Conservation (phyloP, 768 basidiomycete genomes). For the Psilocybe tampanensis region DNA sequence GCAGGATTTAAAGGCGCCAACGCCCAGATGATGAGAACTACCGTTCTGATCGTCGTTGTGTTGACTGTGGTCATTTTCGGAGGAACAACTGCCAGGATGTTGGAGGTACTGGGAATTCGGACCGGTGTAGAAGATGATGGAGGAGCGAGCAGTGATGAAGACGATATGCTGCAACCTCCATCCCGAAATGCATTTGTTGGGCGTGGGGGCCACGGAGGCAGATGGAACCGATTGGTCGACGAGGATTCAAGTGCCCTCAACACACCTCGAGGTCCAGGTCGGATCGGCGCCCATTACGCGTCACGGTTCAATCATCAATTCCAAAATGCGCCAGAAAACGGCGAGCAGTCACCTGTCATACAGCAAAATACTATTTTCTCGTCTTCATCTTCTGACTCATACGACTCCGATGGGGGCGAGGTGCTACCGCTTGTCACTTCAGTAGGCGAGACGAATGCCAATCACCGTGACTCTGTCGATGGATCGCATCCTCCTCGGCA, state of each 20-base stretch:
- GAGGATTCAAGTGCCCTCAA: slow-evolving; percentile 42
- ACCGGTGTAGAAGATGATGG: slow-evolving; percentile 95
- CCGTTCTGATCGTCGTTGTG: slow-evolving; percentile 94
- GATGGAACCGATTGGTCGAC: slow-evolving; percentile 47
- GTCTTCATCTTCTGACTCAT: slow-evolving; percentile 72
- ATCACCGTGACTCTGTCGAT: not conserved
- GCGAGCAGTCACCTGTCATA: slow-evolving; percentile 20
- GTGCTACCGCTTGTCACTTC: slow-evolving; percentile 76
- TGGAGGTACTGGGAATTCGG: slow-evolving; percentile 94
- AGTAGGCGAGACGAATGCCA: slow-evolving; percentile 16
- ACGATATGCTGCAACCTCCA: slow-evolving; percentile 39
- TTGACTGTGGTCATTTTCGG: slow-evolving; percentile 94
- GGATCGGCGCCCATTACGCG: slow-evolving; percentile 61
- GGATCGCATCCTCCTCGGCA: slow-evolving; percentile 25
- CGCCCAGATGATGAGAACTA: slow-evolving; percentile 87
- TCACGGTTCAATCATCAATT: slow-evolving; percentile 66
- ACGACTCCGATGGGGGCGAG: slow-evolving; percentile 77
- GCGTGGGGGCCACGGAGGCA: slow-evolving; percentile 34
- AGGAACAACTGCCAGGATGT: slow-evolving; percentile 96
- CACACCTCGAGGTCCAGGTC: slow-evolving; percentile 30
- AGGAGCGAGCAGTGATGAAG: slow-evolving; percentile 55
- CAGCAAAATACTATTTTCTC: slow-evolving; percentile 53
- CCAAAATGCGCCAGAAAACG: slow-evolving; percentile 18
- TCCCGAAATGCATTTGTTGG: slow-evolving; percentile 37
- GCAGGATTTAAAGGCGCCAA: slow-evolving; percentile 95